phyloP scores from a whole-genome alignment of 2,329 filamentous ascomycete genomes.

The Scedosporium apiospermum region DNA sequence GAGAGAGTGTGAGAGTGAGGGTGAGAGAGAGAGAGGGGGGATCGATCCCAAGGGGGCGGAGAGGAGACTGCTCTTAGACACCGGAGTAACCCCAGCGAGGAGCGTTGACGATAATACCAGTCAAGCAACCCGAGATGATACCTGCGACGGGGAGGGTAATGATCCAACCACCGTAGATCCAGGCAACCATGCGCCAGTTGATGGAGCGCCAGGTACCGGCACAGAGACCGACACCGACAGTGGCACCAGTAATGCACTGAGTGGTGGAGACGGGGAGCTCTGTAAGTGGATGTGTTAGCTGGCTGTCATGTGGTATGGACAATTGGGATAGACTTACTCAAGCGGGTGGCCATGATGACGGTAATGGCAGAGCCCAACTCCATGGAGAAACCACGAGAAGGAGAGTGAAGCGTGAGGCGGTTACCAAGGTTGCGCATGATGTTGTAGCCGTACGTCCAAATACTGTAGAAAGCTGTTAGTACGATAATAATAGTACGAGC shows the following conservation, averaged over 20 bases:
- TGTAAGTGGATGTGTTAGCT: conserved; percentile 10
- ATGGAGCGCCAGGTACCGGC: conserved; percentile 48
- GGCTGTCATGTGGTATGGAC: background rate
- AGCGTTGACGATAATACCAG: conserved; percentile 54
- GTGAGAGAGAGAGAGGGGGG: no score
- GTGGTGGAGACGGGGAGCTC: conserved; percentile 55
- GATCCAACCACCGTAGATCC: conserved; percentile 52
- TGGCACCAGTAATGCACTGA: conserved; percentile 54
- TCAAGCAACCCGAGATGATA: conserved; percentile 48
- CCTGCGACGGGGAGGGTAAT: conserved; percentile 49
- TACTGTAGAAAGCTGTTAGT: conserved; percentile 9
- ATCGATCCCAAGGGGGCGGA: no score
- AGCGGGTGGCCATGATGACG: conserved; percentile 53
- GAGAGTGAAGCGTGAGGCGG: conserved; percentile 53
- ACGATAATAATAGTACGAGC: no score
- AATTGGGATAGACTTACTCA: conserved; percentile 25
- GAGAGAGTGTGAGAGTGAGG: no score
- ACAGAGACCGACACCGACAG: conserved; percentile 53
- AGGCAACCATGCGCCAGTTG: conserved; percentile 53
- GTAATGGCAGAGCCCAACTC: conserved; percentile 53
- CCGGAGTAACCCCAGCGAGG: conserved; percentile 31
- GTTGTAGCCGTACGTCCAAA: conserved; percentile 54
- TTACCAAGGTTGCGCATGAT: conserved; percentile 57
- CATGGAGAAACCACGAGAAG: conserved; percentile 49
- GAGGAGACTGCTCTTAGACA: background rate